Conservation (phyloP, 805 yeast genomes). For the Saturnispora sanitii region DNA sequence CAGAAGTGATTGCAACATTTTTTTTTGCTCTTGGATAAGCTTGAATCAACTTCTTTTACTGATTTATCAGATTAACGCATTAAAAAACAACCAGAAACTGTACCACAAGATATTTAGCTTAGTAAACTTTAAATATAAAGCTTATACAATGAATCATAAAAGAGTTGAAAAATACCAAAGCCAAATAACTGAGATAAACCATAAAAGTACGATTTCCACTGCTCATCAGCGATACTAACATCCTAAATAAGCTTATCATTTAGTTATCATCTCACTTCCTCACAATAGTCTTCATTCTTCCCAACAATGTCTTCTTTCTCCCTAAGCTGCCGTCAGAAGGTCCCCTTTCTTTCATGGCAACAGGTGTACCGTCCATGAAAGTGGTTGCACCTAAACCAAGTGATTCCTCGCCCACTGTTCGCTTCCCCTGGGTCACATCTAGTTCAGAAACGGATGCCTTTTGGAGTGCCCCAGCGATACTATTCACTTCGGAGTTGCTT, state of each 20-base stretch:
- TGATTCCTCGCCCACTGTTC: conserved; percentile 79
- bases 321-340: conserved; percentile 44
- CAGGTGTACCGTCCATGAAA: conserved; percentile 94
- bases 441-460: conserved; percentile 50
- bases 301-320: conserved; percentile 73
- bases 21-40: no score
- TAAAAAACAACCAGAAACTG: no score
- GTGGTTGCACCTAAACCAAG: conserved; percentile 89
- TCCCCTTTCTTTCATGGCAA: conserved; percentile 32
- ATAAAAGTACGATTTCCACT: no score
- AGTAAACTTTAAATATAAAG: not conserved
- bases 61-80: no score
- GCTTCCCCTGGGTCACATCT: conserved; percentile 47
- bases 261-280: no score
- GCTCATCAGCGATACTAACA: no score
- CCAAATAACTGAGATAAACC: not conserved
- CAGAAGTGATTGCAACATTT: no score
- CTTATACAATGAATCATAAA: not conserved
- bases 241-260: no score
- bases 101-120: not conserved
- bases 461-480: conserved; percentile 26
- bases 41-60: no score
- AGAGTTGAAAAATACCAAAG: not conserved
- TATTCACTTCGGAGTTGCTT: conserved; percentile 5
- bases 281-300: conserved; percentile 74